Conservation (phyloP, 176 grass and related monocot species). For the Luzula sylvatica region DNA sequence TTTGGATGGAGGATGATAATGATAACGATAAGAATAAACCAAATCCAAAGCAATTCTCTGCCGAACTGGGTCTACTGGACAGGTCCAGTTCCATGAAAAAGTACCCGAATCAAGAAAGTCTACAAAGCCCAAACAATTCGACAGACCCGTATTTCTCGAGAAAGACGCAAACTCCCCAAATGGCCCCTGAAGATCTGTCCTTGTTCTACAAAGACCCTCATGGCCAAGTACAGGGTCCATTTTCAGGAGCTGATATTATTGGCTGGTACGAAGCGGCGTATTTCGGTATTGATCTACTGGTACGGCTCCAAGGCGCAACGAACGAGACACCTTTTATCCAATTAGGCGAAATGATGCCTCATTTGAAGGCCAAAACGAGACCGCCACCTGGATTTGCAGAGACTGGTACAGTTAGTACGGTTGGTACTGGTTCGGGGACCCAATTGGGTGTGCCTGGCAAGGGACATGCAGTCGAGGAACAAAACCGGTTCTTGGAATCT, state of each 20-base stretch:
- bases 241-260: slow-evolving; percentile 89
- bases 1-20: slow-evolving; percentile 42
- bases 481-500: slow-evolving; percentile 86
- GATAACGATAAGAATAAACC: slow-evolving; percentile 17
- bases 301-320: slow-evolving; percentile 48
- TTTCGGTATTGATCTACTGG: slow-evolving; percentile 94
- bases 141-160: slow-evolving; percentile 3
- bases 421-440: slow-evolving; percentile 36
- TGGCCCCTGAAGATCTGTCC: slow-evolving; percentile 67
- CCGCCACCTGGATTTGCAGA: slow-evolving; percentile 92
- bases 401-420: slow-evolving; percentile 28
- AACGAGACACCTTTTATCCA: slow-evolving; percentile 70
- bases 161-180: slow-evolving; percentile 11
- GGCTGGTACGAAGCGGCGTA: slow-evolving; percentile 88
- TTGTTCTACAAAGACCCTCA: slow-evolving; percentile 94
- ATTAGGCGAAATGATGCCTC: slow-evolving; percentile 98
- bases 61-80: slow-evolving; percentile 9
- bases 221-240: slow-evolving; percentile 88
- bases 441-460: slow-evolving; percentile 19
- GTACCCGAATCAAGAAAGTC: too few relatives aligned
- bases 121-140: slow-evolving; percentile 3
- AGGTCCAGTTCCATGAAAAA: background rate
- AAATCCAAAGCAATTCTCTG: slow-evolving; percentile 17
- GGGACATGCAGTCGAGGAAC: slow-evolving; percentile 44
- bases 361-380: slow-evolving; percentile 69